Base-by-base conservation (phyloP, 2,329 filamentous ascomycete genomes). In the Domatiomyces catenatus region DNA sequence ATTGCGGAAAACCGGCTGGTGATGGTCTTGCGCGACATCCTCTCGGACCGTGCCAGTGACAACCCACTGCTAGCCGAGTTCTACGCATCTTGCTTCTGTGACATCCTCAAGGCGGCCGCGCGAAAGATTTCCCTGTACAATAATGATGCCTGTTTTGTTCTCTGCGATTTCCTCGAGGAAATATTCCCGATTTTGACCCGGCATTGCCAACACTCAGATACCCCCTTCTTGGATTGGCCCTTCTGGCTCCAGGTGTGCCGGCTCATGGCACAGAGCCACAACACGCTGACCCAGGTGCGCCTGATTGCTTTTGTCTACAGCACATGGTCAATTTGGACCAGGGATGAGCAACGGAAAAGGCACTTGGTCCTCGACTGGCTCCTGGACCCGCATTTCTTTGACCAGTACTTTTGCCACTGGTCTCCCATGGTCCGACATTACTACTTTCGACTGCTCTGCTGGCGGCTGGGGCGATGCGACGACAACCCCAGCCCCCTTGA, bases 341-440 rank as follows among this genome's bases (percentile, higher is more conserved):
- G 75, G 32, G 76, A 86, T 50, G 75, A 81, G 1, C 69, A 71
- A 48, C 76, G 84, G 47, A 93, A 90, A 65, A 72, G 76, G 51
- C 70, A 75, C 12, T 63, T 94, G 17, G 93, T 86, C 62, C 60
- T 84, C 24, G 78, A 80, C 19, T 89, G 92, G 72, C 69, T 95
- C 42, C 70, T 95, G 10, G 76, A 81, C 5, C 81, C 84, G 49
- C 74, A 81, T 22, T 76, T 83, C 1, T 94, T 94, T 63, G 80
- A 85, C 61, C 79, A 78, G 54, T 81, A 87, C 54, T 95, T 94
- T 68, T 90, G 84, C 62, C 87, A 94, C 61, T 94, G 89, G 88
- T 94, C 86, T 61, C 87, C 89, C 0, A 94, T 94, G 89, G 86
- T 94, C 19, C 79, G 89, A 54, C 84, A 87, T 12, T 95, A 94